These are phyloP conservation scores for Pelargonium myrrhifolium DNA, from an alignment of 441 rosid genomes.

Conservation along the genomic window DNA sequence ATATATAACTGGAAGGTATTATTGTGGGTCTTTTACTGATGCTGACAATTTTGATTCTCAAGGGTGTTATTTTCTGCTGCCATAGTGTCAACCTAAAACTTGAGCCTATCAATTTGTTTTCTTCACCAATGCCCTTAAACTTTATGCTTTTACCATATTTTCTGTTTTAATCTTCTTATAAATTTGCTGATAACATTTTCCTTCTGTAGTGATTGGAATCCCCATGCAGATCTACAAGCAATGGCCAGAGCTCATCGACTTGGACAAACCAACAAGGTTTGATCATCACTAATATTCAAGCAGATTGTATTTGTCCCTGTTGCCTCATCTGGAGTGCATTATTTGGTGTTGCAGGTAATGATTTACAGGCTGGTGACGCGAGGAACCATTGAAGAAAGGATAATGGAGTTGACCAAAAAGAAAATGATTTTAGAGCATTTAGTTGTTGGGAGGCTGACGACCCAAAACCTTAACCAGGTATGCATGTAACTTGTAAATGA, in stretches of 20 bases:
- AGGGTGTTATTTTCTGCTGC: no score
- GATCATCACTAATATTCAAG: no score
- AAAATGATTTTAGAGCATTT: constrained; percentile 99
- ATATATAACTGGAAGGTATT: neutral
- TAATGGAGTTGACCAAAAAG: constrained; percentile 99
- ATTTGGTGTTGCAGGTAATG: constrained; percentile 61
- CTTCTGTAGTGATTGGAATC: constrained; percentile 91
- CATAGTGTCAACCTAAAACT: no score
- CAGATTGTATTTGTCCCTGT: neutral
- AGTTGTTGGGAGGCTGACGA: constrained; percentile 91
- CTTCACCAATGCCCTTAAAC: no score
- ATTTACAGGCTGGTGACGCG: constrained; percentile 82
- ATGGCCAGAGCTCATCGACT: constrained; percentile 99
- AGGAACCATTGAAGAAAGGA: constrained; percentile 91
- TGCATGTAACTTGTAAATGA: no score
- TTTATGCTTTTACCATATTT: no score
- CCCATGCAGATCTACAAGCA: constrained; percentile 98
- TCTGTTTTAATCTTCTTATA: no score
- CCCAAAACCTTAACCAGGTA: constrained; percentile 65
- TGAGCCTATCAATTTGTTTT: no score
- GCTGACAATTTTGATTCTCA: neutral
- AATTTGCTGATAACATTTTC: constrained; percentile 9
- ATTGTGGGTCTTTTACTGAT: neutral
- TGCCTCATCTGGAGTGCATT: constrained; percentile 11
- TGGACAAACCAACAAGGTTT: constrained; percentile 94